Base-by-base conservation (phyloP, 2,329 filamentous ascomycete genomes). In the Aspergillus viridinutans region DNA sequence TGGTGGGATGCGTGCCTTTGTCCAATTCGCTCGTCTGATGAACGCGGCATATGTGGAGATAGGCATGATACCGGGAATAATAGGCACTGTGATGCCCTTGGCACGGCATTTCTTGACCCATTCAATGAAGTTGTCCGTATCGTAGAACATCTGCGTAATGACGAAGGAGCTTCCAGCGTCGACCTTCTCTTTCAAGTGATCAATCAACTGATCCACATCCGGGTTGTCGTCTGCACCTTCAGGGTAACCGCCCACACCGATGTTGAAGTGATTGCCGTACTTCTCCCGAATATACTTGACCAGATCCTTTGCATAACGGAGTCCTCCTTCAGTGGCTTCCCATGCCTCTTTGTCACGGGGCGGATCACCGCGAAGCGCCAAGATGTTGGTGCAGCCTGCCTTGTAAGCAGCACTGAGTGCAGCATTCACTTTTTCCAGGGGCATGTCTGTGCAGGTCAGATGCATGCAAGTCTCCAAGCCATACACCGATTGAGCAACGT, bases 61-160 rank as follows among this genome's bases (percentile, higher is more conserved):
- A 1, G 90, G 90, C 88, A 95, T 93, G 70, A 93, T 93, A 25
- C 91, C 92, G 2, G 90, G 89, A 50, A 95, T 84, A 64, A 96
- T 94, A 17, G 90, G 90, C 32, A 94, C 81, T 26, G 79, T 87
- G 69, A 99, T 93, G 50, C 94, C 94, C 68, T 85, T 87, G 53
- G 87, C 90, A 51, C 92, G 88, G 58, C 93, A 92, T 72, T 90
- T 94, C 64, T 84, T 81, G 40, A 95, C 89, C 94, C 94, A 99
- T 53, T 87, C 84, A 54, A 97, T 77, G 76, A 99, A 99, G 71
- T 94, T 93, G 69, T 99, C 93, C 51, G 86, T 92, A 69, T 99
- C 93, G 80, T 99, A 99, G 78, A 97, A 97, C 94, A 99, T 99
- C 78, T 99, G 94, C 0, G 94, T 97, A 54, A 99, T 90, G 62